phyloP scores from a whole-genome alignment of 306 rosid genomes.

The Rosa rugosa region DNA sequence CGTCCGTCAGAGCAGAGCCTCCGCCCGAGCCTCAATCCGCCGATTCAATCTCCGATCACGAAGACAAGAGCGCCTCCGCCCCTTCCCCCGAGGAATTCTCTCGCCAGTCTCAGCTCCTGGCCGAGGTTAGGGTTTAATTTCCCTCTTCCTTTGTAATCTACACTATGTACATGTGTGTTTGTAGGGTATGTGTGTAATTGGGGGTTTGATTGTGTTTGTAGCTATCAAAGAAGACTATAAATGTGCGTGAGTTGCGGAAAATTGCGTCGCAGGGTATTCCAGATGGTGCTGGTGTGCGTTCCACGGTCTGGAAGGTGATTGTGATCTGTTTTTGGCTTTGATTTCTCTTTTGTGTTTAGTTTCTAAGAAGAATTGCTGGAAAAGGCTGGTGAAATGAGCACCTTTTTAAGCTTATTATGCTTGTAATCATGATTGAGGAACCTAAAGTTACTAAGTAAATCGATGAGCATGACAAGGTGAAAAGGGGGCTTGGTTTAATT shows the following conservation, averaged over 20 bases:
- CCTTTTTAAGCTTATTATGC: background rate
- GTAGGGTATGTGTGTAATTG: background rate
- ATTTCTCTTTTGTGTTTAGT: background rate
- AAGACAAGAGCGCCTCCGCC: slow-evolving; percentile 32
- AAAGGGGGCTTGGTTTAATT: slow-evolving; percentile 18
- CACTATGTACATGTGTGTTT: slow-evolving; percentile 4
- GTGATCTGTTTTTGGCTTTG: background rate
- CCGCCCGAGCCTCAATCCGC: slow-evolving; percentile 37
- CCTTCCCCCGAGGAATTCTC: slow-evolving; percentile 64
- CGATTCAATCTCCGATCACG: slow-evolving; percentile 33
- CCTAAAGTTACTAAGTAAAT: background rate
- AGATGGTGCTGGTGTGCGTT: slow-evolving; percentile 88
- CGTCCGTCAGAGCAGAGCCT: slow-evolving; percentile 39
- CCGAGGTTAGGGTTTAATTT: slow-evolving; percentile 52
- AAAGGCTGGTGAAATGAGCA: background rate
- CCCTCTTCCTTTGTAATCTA: background rate
- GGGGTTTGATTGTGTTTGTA: slow-evolving; percentile 17
- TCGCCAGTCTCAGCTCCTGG: slow-evolving; percentile 76
- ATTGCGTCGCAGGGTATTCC: slow-evolving; percentile 87
- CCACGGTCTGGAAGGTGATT: slow-evolving; percentile 89
- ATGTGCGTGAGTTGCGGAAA: slow-evolving; percentile 61
- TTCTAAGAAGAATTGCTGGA: background rate
- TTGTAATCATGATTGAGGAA: background rate
- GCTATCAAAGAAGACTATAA: slow-evolving; percentile 80
- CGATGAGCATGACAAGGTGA: background rate